These are phyloP conservation scores for Russula lepida DNA, from an alignment of 768 basidiomycete genomes.

Conservation along the genomic window DNA sequence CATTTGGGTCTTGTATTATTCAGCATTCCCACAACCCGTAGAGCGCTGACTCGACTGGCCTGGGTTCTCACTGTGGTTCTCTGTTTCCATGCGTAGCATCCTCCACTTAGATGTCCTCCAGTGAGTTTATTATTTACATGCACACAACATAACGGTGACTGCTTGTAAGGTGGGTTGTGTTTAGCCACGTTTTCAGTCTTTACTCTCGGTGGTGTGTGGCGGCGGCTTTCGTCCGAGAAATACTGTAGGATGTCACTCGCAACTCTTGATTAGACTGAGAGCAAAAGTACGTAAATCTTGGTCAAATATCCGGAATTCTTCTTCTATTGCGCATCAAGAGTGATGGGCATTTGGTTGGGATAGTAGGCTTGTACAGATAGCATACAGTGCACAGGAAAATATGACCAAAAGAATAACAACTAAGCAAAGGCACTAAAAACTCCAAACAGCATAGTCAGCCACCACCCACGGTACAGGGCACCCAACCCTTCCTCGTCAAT, in stretches of 20 bases:
- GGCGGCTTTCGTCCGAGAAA: too few relatives aligned
- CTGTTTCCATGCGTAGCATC: too few relatives aligned
- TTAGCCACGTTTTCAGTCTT: too few relatives aligned
- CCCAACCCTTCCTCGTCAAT: constrained; percentile 69
- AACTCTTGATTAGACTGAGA: too few relatives aligned
- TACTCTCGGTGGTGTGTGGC: too few relatives aligned
- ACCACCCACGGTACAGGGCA: constrained; percentile 78
- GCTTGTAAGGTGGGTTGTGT: too few relatives aligned
- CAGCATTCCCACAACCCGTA: constrained; percentile 15
- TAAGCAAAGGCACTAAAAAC: constrained; percentile 42
- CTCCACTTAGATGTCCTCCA: too few relatives aligned
- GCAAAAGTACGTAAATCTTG: not conserved
- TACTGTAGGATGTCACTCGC: too few relatives aligned
- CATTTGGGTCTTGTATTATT: not conserved
- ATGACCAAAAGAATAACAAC: not conserved
- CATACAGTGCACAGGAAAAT: not conserved
- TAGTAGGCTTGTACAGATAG: constrained; percentile 1
- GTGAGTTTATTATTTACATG: too few relatives aligned
- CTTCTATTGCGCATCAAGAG: not conserved
- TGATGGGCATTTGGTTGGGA: not conserved
- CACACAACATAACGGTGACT: too few relatives aligned
- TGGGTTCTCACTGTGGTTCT: too few relatives aligned
- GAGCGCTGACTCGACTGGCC: not conserved
- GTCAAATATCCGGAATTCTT: not conserved
- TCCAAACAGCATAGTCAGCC: constrained; percentile 64